Evolutionary conservation across 768 basidiomycete genomes (phyloP).

Genomic region (Phanerochaete sordida): DNA sequence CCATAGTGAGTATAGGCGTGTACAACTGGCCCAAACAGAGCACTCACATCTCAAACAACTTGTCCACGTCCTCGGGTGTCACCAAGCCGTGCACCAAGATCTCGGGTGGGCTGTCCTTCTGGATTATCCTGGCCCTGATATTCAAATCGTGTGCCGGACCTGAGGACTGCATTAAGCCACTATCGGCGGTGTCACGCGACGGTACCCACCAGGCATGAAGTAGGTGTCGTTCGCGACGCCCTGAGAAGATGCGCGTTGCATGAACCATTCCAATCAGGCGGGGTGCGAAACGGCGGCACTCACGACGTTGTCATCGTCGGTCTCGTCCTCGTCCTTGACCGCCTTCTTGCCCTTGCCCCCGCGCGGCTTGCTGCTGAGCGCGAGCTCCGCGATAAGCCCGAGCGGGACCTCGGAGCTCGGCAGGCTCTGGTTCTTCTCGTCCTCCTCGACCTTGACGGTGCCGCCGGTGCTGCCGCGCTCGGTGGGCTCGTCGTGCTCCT

Average conservation of each 20-base stretch:
- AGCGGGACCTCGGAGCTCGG: constrained; percentile 74
- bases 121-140: constrained; percentile 68
- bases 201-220: constrained; percentile 66
- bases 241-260: constrained; percentile 29
- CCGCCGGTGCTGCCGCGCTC: constrained; percentile 21
- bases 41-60: constrained; percentile 79
- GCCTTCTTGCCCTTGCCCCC: constrained; percentile 44
- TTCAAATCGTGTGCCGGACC: constrained; percentile 71
- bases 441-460: constrained; percentile 38
- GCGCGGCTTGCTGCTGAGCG: constrained; percentile 52
- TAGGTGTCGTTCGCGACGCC: constrained; percentile 80
- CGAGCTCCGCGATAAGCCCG: constrained; percentile 70
- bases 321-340: constrained; percentile 31
- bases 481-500: constrained; percentile 13
- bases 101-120: constrained; percentile 77
- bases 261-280: neutral
- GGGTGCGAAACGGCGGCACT: constrained; percentile 15
- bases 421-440: constrained; percentile 47
- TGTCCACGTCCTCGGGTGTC: constrained; percentile 73
- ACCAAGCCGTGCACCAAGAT: constrained; percentile 80
- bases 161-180: constrained; percentile 19
- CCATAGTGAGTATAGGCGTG: neutral
- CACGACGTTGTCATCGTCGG: constrained; percentile 59
- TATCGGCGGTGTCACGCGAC: neutral
- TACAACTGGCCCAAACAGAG: neutral